These are phyloP conservation scores for Ophiostoma australiae DNA, from an alignment of 2,329 filamentous ascomycete species.

Conservation along the genomic window DNA sequence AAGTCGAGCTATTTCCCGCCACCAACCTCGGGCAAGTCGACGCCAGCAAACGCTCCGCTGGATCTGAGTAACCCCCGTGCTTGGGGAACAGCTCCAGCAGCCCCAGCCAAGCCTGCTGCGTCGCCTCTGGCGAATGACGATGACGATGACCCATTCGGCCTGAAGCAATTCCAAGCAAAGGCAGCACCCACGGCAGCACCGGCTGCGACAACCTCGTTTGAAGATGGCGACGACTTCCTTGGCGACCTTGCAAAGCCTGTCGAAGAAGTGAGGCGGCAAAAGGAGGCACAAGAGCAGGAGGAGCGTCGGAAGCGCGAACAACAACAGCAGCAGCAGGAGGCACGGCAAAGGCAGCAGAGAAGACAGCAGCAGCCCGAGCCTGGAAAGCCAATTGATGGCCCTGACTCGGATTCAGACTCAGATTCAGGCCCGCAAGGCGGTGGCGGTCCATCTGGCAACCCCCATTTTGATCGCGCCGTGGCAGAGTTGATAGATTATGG, in stretches of 20 bases:
- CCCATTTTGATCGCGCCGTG: constrained; percentile 72
- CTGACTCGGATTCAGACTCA: constrained; percentile 45
- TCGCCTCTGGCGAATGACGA: constrained; percentile 57
- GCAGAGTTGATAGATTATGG: constrained; percentile 93
- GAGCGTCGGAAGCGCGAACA: constrained; percentile 31
- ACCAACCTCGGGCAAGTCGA: constrained; percentile 42
- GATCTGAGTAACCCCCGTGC: constrained; percentile 52
- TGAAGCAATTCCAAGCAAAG: constrained; percentile 57
- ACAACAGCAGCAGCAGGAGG: constrained; percentile 31
- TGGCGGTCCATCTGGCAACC: constrained; percentile 38
- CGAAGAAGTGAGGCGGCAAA: constrained; percentile 54
- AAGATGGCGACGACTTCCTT: constrained; percentile 61
- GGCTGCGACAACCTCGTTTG: constrained; percentile 30
- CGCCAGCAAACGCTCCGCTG: constrained; percentile 42
- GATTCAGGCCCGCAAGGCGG: constrained; percentile 33
- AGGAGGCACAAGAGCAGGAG: constrained; percentile 31
- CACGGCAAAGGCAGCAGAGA: constrained; percentile 18
- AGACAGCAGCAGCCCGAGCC: constrained; percentile 43
- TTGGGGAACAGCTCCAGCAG: constrained; percentile 39
- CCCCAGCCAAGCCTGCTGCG: constrained; percentile 29
- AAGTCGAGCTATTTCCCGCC: constrained; percentile 60
- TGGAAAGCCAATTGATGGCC: constrained; percentile 52
- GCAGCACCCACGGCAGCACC: constrained; percentile 26
- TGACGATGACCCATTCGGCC: constrained; percentile 85
- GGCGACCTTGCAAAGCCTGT: constrained; percentile 61